Evolutionary conservation across 371 early-diverging fungal species (phyloP).

Genomic region (Sporodiniella umbellata): DNA sequence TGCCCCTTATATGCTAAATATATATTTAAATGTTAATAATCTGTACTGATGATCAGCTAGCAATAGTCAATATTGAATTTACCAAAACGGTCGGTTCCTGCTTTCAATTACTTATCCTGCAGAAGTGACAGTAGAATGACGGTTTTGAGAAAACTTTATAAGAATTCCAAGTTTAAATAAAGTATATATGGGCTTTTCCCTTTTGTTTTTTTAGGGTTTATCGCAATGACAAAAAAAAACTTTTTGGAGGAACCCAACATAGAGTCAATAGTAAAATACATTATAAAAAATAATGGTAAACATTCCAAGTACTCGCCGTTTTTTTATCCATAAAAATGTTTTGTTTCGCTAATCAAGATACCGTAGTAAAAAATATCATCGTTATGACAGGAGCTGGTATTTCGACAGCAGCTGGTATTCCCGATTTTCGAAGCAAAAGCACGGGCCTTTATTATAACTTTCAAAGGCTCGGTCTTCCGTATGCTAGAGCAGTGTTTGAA

Average conservation of each 20-base stretch:
- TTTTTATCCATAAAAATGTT: no score
- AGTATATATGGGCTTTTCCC: no score
- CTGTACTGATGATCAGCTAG: no score
- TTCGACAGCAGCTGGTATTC: constrained; percentile 90
- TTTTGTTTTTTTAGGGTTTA: not conserved
- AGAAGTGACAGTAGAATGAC: no score
- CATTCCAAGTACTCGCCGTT: not conserved
- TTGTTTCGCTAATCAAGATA: not conserved
- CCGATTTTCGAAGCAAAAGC: constrained; percentile 88
- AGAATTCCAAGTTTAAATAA: no score
- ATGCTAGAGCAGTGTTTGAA: constrained; percentile 93
- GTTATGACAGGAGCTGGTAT: constrained; percentile 96
- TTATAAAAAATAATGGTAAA: constrained; percentile 28
- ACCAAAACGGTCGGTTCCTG: no score
- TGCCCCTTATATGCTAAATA: no score
- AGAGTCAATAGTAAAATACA: constrained; percentile 27
- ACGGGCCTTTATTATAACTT: constrained; percentile 94
- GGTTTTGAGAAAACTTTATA: no score
- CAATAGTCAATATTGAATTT: no score
- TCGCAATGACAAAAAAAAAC: constrained; percentile 6
- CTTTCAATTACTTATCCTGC: no score
- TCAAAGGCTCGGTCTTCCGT: constrained; percentile 80
- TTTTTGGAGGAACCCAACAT: constrained; percentile 18
- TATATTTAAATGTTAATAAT: no score
- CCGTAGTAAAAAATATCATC: constrained; percentile 72